A percentile compares a stretch with the other conserved stretches of the same genome.
These are phyloP conservation scores for Coemansia sp. DNA, from an alignment of 192 early-diverging fungal genomes.

Conservation along the genomic window DNA sequence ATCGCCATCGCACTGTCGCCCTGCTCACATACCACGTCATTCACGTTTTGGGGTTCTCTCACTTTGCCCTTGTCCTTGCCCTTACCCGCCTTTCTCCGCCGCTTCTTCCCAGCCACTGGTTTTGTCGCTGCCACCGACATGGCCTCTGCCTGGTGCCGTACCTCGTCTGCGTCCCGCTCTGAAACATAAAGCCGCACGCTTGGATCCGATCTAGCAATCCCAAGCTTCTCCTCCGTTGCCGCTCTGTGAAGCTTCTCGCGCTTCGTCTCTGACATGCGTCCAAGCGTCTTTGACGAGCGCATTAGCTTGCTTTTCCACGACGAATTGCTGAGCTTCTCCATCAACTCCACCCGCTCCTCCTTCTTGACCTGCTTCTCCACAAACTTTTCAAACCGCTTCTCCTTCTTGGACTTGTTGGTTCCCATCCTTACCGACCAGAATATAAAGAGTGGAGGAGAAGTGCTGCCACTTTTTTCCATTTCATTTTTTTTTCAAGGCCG, in stretches of 20 bases:
- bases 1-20: neutral
- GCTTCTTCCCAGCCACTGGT: slow-evolving; percentile 4
- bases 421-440: slow-evolving; percentile 49
- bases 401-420: slow-evolving; percentile 61
- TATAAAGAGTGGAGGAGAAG: too few species aligned
- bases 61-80: slow-evolving; percentile 2
- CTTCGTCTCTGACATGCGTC: slow-evolving; percentile 61
- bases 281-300: slow-evolving; percentile 67
- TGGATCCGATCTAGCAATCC: slow-evolving; percentile 58
- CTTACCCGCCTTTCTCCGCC: slow-evolving; percentile 14
- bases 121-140: slow-evolving; percentile 7
- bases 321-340: slow-evolving; percentile 63
- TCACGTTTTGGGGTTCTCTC: neutral
- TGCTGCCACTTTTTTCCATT: neutral
- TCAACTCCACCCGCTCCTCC: slow-evolving; percentile 62
- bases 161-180: slow-evolving; percentile 50
- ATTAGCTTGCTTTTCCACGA: slow-evolving; percentile 67
- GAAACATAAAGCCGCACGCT: slow-evolving; percentile 59
- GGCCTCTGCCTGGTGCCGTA: slow-evolving; percentile 12
- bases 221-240: slow-evolving; percentile 62
- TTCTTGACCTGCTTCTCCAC: slow-evolving; percentile 82
- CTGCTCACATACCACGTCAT: neutral
- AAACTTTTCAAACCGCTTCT: slow-evolving; percentile 75
- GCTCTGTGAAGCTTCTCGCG: slow-evolving; percentile 67
- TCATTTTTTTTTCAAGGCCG: slow-evolving; percentile 1